phyloP scores from a whole-genome alignment of 83 land plant species.

The Diphasiastrum complanatum region DNA sequence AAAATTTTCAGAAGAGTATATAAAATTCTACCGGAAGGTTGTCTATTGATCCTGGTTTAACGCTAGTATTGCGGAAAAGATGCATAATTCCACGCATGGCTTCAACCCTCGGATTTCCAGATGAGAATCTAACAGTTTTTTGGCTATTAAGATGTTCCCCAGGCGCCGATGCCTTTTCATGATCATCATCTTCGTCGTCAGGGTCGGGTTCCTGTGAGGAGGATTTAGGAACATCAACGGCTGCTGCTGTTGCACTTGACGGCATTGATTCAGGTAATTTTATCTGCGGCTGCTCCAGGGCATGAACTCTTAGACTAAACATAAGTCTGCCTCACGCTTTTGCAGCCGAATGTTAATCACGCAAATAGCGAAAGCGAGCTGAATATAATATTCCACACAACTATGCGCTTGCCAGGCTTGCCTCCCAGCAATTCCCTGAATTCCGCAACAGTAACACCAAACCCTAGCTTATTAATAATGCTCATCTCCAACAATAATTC shows the following conservation, averaged over 20 bases:
- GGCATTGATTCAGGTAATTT: conserved; percentile 13
- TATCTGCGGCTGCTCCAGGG: conserved; percentile 15
- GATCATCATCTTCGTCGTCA: conserved; percentile 4
- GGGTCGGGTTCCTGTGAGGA: neutral
- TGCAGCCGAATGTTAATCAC: too few relatives aligned
- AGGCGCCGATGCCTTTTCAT: conserved; percentile 1
- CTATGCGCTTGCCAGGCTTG: too few relatives aligned
- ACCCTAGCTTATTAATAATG: too few relatives aligned
- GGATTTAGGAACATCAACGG: conserved; percentile 1
- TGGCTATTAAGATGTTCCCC: conserved; percentile 10
- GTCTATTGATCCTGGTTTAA: conserved; percentile 22
- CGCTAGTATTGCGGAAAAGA: conserved; percentile 22
- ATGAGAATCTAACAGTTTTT: conserved; percentile 22
- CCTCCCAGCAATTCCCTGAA: too few relatives aligned
- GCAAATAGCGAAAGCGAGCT: too few relatives aligned
- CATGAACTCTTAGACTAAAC: conserved; percentile 32
- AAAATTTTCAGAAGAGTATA: neutral
- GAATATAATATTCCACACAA: too few relatives aligned
- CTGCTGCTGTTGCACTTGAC: conserved; percentile 2
- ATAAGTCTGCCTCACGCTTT: neutral
- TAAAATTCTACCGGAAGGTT: conserved; percentile 24
- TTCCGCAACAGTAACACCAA: too few relatives aligned
- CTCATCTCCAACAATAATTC: too few relatives aligned
- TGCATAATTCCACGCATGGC: conserved; percentile 34
- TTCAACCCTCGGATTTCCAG: conserved; percentile 37